A percentile compares a stretch with the other conserved stretches of the same genome.
Evolutionary conservation across 352 stramenopile genomes (phyloP).

Genomic region (Aphanomyces invadans): DNA sequence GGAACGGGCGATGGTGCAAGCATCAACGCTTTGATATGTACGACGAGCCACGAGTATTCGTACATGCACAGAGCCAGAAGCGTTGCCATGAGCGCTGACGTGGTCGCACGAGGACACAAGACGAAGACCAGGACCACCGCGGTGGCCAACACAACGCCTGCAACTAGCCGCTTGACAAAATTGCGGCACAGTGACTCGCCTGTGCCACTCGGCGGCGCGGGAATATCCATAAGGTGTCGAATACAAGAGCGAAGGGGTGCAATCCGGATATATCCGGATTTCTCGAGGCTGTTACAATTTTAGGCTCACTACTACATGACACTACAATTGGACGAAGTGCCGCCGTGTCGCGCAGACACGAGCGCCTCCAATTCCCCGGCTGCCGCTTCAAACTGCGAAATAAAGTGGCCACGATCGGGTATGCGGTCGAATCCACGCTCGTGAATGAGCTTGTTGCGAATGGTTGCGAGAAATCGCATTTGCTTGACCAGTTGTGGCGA

Average conservation of each 20-base stretch:
- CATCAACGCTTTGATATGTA: conserved; percentile 39
- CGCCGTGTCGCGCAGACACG: background rate
- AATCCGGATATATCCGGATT: background rate
- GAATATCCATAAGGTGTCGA: background rate
- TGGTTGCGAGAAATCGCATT: conserved; percentile 73
- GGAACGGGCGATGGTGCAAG: background rate
- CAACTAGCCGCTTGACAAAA: conserved; percentile 13
- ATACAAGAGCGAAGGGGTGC: background rate
- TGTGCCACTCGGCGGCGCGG: background rate
- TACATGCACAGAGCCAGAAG: conserved; percentile 40
- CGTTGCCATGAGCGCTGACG: background rate
- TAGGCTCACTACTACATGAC: conserved; percentile 14
- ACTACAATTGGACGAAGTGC: background rate
- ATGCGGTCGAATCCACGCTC: conserved; percentile 53
- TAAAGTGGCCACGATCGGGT: conserved; percentile 53
- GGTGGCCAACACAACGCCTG: background rate
- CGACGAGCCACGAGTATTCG: conserved; percentile 58
- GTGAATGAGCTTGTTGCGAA: conserved; percentile 77
- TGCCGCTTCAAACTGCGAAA: conserved; percentile 46
- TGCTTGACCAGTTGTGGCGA: conserved; percentile 43
- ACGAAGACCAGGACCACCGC: conserved; percentile 1
- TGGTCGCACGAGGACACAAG: background rate
- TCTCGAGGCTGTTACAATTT: too few relatives aligned
- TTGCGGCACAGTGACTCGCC: conserved; percentile 4
- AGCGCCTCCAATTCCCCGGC: conserved; percentile 45